Conservation (phyloP, 106 monocot genomes). For the Narthecium ossifragum region DNA sequence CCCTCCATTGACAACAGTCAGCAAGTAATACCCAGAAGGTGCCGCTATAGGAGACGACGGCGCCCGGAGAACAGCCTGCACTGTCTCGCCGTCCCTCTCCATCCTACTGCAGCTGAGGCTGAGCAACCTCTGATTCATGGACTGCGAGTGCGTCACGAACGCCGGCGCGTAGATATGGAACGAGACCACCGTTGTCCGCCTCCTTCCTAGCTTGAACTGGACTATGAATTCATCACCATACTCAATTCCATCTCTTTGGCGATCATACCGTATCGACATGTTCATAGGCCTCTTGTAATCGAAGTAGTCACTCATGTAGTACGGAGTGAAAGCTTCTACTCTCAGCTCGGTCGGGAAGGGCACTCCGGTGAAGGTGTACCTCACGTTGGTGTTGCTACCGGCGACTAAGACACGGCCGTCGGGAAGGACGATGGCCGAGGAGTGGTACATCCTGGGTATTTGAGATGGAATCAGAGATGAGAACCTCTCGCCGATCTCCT, state of each 20-base stretch:
- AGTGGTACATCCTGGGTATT: slow-evolving; percentile 29
- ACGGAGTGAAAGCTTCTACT: slow-evolving; percentile 11
- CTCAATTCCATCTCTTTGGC: neutral
- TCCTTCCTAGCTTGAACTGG: neutral
- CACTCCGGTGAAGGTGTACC: slow-evolving; percentile 9
- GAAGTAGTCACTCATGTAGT: neutral
- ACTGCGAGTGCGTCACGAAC: slow-evolving; percentile 12
- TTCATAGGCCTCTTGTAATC: no score
- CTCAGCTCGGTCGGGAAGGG: slow-evolving; percentile 13
- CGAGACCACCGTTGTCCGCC: slow-evolving; percentile 8
- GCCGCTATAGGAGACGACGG: neutral
- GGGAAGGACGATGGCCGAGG: slow-evolving; percentile 15
- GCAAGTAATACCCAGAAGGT: slow-evolving; percentile 17
- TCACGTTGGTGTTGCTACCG: slow-evolving; percentile 25
- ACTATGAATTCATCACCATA: neutral
- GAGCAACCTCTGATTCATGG: slow-evolving; percentile 17
- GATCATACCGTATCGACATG: slow-evolving; percentile 1
- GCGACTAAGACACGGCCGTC: slow-evolving; percentile 28
- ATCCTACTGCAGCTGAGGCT: neutral
- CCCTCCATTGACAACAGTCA: slow-evolving; percentile 12
- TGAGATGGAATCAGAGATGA: slow-evolving; percentile 4
- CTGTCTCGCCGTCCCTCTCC: neutral
- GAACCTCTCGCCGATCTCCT: neutral
- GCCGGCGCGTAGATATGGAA: no score
- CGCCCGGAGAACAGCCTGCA: neutral